A percentile compares a stretch with the other conserved stretches of the same genome.
Evolutionary conservation across 2,329 filamentous ascomycete species (phyloP).

Genomic region (Botrytis elliptica): DNA sequence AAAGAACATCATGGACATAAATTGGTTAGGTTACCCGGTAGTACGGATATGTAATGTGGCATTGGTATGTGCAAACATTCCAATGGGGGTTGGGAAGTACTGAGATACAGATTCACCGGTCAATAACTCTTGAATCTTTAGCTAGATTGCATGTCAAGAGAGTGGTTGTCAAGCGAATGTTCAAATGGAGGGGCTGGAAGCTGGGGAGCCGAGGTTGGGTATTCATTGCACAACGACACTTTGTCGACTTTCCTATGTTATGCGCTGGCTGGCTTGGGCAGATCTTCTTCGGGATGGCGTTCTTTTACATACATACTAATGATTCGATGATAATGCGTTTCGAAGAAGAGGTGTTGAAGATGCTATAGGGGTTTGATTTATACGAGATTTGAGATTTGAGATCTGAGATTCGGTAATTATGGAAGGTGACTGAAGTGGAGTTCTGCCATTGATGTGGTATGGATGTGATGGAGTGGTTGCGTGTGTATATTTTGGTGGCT

Average conservation of each 20-base stretch:
- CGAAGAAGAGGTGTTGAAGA: background rate
- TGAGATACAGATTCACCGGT: background rate
- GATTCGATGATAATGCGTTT: background rate
- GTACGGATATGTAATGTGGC: slow-evolving; percentile 31
- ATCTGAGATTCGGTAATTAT: background rate
- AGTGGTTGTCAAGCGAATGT: background rate
- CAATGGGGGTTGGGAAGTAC: background rate
- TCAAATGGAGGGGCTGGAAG: background rate
- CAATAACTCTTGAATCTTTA: background rate
- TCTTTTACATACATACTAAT: background rate
- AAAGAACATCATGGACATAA: slow-evolving; percentile 30
- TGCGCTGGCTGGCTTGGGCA: background rate
- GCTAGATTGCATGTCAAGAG: background rate
- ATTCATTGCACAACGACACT: background rate
- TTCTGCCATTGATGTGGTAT: background rate
- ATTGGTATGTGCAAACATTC: background rate
- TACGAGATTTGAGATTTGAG: background rate
- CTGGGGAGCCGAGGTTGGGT: background rate
- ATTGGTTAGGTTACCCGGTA: slow-evolving; percentile 35
- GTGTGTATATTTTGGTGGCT: background rate
- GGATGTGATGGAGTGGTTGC: background rate
- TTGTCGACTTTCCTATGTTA: background rate
- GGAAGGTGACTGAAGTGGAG: background rate
- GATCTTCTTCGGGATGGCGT: background rate
- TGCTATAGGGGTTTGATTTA: background rate